A percentile compares a stretch with the other conserved stretches of the same genome.
Evolutionary conservation across 768 basidiomycete species (phyloP).

Genomic region (Lactarius vividus): DNA sequence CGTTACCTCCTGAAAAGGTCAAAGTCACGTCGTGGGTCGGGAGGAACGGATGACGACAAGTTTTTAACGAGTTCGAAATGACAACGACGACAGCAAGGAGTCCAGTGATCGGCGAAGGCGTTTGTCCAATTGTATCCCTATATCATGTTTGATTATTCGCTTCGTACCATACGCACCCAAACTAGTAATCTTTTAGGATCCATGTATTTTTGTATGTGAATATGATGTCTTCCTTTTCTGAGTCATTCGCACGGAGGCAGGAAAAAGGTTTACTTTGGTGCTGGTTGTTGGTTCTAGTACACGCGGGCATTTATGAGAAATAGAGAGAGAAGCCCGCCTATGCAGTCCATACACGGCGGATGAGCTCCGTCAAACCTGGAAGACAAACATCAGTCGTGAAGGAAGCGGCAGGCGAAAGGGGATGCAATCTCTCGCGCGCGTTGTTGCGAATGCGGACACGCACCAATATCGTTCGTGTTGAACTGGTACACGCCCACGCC

Average conservation of each 20-base stretch:
- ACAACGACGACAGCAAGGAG: background rate
- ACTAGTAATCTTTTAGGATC: background rate
- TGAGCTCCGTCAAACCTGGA: conserved; percentile 81
- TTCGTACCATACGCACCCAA: conserved; percentile 2
- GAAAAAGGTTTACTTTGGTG: background rate
- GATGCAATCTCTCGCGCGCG: no score
- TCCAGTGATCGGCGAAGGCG: background rate
- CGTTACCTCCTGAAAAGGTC: background rate
- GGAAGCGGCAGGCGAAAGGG: background rate
- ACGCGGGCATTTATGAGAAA: background rate
- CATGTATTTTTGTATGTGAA: background rate
- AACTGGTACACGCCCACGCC: conserved; percentile 94
- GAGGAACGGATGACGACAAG: background rate
- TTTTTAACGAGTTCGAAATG: background rate
- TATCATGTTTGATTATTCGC: background rate
- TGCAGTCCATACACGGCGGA: conserved; percentile 80
- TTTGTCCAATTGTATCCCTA: background rate
- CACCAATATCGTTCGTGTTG: conserved; percentile 98
- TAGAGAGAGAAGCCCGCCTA: conserved; percentile 33
- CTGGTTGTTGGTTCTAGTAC: conserved; percentile 11
- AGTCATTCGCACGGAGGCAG: background rate
- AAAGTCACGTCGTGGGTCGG: background rate
- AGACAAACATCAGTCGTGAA: background rate
- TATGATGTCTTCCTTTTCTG: background rate
- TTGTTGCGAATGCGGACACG: conserved; percentile 30